phyloP scores from a whole-genome alignment of 257 asterid species.

The Rhazya stricta region DNA sequence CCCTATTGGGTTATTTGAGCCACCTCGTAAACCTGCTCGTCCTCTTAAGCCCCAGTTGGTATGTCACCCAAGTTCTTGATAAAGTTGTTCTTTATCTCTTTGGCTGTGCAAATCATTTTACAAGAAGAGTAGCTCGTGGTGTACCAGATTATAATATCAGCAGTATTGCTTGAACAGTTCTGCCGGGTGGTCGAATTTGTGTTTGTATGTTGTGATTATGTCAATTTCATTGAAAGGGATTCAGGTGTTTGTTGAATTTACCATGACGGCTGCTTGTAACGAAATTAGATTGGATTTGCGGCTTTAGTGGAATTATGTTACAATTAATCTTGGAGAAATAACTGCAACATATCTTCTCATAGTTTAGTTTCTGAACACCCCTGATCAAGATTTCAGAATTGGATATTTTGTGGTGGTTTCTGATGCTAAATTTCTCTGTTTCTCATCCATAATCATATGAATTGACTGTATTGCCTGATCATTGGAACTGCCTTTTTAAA shows the following conservation, averaged over 20 bases:
- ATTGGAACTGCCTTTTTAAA: not conserved
- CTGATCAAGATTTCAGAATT: not conserved
- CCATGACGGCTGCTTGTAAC: not conserved
- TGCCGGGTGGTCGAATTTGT: not conserved
- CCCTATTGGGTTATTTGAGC: slow-evolving; percentile 57
- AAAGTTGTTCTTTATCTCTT: not conserved
- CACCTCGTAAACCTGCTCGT: slow-evolving; percentile 70
- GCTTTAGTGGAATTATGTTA: not conserved
- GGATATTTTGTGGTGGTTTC: not conserved
- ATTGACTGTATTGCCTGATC: not conserved
- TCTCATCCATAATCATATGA: not conserved
- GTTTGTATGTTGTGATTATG: not conserved
- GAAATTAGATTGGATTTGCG: not conserved
- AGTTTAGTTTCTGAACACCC: not conserved
- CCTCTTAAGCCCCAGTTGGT: slow-evolving; percentile 77
- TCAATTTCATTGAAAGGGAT: not conserved
- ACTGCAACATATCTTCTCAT: not conserved
- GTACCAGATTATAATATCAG: not conserved
- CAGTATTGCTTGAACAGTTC: not conserved
- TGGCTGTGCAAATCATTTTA: not conserved
- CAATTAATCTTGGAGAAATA: not conserved
- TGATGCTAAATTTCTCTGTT: not conserved
- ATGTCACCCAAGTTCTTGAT: not conserved
- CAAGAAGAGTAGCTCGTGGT: not conserved
- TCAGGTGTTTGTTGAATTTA: slow-evolving; percentile 7